phyloP scores from a whole-genome alignment of 176 grass and related monocot species.

The Carex pumila region DNA sequence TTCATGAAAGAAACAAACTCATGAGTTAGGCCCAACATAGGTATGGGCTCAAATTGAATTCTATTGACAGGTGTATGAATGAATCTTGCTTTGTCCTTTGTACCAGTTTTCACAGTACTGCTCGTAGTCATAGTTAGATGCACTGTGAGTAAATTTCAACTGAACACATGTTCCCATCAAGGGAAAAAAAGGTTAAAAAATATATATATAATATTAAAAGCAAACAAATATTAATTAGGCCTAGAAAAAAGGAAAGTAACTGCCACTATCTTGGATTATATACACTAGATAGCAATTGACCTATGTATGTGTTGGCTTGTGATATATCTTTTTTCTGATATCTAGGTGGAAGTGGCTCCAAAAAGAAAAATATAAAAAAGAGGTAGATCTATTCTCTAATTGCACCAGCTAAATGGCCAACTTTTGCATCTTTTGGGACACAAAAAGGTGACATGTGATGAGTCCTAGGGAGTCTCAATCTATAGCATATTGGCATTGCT shows the following conservation, averaged over 20 bases:
- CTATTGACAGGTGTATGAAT: not conserved
- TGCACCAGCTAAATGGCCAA: constrained; percentile 15
- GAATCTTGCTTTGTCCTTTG: constrained; percentile 18
- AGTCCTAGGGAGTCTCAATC: constrained; percentile 17
- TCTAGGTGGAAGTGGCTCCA: not conserved
- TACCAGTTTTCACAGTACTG: not conserved
- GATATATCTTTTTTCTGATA: constrained; percentile 2
- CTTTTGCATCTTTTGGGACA: constrained; percentile 29
- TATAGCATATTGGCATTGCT: not conserved
- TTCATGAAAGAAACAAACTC: constrained; percentile 10
- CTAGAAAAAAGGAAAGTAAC: constrained; percentile 10
- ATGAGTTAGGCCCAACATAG: constrained; percentile 20
- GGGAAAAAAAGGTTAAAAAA: not conserved
- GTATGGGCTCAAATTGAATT: constrained; percentile 17
- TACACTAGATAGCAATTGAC: constrained; percentile 8
- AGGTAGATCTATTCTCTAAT: constrained; percentile 19
- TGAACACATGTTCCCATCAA: not conserved
- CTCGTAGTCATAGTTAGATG: not conserved
- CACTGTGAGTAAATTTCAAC: not conserved
- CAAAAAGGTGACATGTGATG: constrained; percentile 18
- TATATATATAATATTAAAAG: not conserved
- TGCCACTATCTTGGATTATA: constrained; percentile 9
- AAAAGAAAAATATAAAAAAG: not conserved
- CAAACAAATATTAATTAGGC: not conserved
- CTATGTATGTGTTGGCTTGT: not conserved